A percentile compares a stretch with the other conserved stretches of the same genome.
These are phyloP conservation scores for Emergomyces pasteurianus DNA, from an alignment of 2,329 filamentous ascomycete species.

Conservation along the genomic window DNA sequence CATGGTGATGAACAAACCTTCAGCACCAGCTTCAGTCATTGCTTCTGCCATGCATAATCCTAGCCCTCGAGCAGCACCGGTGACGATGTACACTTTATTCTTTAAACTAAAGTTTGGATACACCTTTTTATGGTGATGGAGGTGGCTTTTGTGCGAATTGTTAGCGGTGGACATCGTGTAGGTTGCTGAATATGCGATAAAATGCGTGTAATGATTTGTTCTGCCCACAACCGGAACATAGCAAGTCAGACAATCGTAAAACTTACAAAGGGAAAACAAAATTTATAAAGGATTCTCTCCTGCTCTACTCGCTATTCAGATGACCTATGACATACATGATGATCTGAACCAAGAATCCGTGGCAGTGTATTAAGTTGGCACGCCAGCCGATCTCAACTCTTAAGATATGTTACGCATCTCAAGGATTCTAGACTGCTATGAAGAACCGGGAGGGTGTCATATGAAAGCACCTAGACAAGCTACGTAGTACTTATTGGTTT, in stretches of 20 bases:
- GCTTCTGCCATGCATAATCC: slow-evolving; percentile 36
- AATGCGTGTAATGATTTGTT: neutral
- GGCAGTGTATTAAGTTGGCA: neutral
- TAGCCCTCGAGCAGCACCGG: slow-evolving; percentile 33
- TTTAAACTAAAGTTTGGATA: slow-evolving; percentile 38
- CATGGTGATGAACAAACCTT: slow-evolving; percentile 21
- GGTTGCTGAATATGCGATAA: neutral
- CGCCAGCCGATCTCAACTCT: neutral
- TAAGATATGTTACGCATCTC: too few relatives aligned
- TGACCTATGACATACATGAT: slow-evolving; percentile 1
- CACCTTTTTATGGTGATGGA: slow-evolving; percentile 7
- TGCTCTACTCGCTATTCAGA: neutral
- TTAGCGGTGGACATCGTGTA: neutral
- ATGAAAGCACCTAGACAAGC: too few relatives aligned
- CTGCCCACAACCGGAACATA: neutral
- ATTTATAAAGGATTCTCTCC: neutral
- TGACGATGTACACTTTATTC: slow-evolving; percentile 31
- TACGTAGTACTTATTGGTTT: neutral
- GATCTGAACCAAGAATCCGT: neutral
- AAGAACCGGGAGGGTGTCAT: neutral
- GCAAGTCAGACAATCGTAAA: neutral
- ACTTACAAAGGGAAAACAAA: neutral
- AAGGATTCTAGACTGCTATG: neutral
- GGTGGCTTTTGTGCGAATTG: neutral
- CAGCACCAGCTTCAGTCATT: slow-evolving; percentile 37